Percentiles rank a stretch among this genome's conserved stretches.
Conservation (phyloP, 139 green algal genomes). For the Chlorella sp. region DNA sequence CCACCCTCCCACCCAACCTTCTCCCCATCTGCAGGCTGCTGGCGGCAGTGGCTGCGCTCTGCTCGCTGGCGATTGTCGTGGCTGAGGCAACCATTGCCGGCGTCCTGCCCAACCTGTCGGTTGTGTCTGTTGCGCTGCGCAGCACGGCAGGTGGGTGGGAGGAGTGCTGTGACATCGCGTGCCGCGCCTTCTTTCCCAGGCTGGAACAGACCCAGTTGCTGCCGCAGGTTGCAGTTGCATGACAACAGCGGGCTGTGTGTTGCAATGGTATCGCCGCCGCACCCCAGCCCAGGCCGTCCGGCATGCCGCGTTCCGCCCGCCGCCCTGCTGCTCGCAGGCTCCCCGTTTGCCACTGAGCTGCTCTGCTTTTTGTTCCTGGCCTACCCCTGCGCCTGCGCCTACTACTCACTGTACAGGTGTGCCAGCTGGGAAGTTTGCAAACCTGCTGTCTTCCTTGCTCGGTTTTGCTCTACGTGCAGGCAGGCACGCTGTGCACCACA, state of each 20-base stretch:
- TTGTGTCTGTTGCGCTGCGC: conserved; percentile 49
- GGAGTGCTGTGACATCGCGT: not conserved
- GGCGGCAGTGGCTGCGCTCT: conserved; percentile 43
- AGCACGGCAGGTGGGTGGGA: not conserved
- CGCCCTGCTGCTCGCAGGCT: not conserved
- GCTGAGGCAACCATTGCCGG: conserved; percentile 62
- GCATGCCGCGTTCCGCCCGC: too few species aligned
- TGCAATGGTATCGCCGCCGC: not conserved
- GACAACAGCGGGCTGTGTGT: too few species aligned
- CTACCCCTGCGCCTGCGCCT: conserved; percentile 53
- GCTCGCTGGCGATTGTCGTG: conserved; percentile 55
- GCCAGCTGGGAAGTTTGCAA: not conserved
- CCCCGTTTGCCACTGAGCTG: conserved; percentile 34
- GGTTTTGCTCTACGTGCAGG: not conserved
- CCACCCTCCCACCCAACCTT: not conserved
- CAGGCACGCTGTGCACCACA: not conserved
- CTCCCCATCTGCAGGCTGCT: conserved; percentile 29
- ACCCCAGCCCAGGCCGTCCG: too few species aligned
- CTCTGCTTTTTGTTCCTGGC: conserved; percentile 55
- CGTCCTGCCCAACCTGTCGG: conserved; percentile 57
- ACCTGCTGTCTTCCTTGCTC: too few species aligned
- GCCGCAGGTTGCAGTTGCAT: too few species aligned
- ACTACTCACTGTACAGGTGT: conserved; percentile 57
- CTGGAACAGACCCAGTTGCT: too few species aligned
- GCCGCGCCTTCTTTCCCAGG: too few species aligned